These are phyloP conservation scores for Chimonanthus salicifolius DNA, from an alignment of 164 flowering plant genomes.

Conservation along the genomic window DNA sequence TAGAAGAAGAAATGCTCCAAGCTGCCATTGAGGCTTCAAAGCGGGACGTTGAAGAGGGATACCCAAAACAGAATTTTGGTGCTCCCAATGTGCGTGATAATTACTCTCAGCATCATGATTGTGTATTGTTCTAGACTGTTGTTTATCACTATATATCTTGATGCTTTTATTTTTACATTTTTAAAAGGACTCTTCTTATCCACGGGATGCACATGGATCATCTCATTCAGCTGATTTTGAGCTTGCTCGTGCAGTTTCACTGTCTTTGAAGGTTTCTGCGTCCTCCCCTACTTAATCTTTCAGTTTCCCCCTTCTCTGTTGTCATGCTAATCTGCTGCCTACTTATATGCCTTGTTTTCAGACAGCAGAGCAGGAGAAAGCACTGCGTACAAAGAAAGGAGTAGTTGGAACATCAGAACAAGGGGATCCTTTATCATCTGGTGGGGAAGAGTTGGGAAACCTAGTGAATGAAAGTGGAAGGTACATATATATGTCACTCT, in stretches of 20 bases:
- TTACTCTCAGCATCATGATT: neutral
- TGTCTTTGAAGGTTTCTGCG: conserved; percentile 57
- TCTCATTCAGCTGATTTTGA: conserved; percentile 54
- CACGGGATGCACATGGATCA: conserved; percentile 25
- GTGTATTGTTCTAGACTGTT: neutral
- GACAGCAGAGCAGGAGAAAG: conserved; percentile 78
- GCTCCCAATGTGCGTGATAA: conserved; percentile 24
- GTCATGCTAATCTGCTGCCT: neutral
- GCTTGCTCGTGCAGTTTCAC: conserved; percentile 62
- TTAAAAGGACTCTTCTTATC: conserved; percentile 26
- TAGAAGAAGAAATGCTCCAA: conserved; percentile 92
- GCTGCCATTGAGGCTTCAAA: conserved; percentile 99
- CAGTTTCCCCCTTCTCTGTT: neutral
- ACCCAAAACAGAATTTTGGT: conserved; percentile 20
- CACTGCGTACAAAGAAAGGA: conserved; percentile 35
- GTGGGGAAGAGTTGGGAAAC: conserved; percentile 32
- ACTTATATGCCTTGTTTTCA: conserved; percentile 24
- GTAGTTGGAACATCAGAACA: conserved; percentile 29
- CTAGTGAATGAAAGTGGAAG: conserved; percentile 40
- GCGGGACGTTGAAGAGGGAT: conserved; percentile 44
- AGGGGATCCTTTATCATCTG: conserved; percentile 23
- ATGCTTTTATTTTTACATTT: conserved; percentile 10
- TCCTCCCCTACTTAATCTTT: neutral
- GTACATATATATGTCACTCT: conserved; percentile 25
- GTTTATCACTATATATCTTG: neutral